These are phyloP conservation scores for Musa acuminata DNA, from an alignment of 176 grass and related monocot species.

Conservation along the genomic window DNA sequence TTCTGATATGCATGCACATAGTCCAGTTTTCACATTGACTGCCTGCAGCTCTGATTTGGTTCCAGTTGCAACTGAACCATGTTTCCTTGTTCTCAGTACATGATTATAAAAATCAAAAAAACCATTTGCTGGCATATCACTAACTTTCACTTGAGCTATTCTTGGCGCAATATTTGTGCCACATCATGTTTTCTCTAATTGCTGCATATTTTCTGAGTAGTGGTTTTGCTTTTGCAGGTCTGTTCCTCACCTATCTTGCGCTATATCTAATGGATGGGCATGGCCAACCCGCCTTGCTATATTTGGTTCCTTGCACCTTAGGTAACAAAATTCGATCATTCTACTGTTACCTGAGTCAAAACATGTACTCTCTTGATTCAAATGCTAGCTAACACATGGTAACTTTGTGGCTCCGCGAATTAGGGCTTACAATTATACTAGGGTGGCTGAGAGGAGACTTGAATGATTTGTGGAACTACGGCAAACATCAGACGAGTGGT, in stretches of 20 bases:
- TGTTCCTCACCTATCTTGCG: constrained; percentile 78
- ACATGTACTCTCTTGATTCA: background rate
- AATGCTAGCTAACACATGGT: background rate
- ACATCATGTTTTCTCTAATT: background rate
- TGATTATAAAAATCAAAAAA: no score
- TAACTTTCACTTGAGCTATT: no score
- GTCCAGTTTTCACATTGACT: no score
- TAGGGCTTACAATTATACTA: constrained; percentile 70
- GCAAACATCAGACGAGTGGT: constrained; percentile 32
- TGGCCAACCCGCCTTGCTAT: constrained; percentile 78
- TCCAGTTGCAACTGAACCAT: no score
- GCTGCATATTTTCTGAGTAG: constrained; percentile 3
- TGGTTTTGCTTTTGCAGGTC: constrained; percentile 38
- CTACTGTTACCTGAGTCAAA: background rate
- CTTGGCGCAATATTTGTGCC: background rate
- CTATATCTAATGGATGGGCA: constrained; percentile 85
- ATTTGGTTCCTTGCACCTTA: constrained; percentile 88
- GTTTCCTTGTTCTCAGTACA: no score
- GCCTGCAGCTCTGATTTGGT: no score
- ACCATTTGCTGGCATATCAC: no score
- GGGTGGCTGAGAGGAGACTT: constrained; percentile 79
- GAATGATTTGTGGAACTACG: constrained; percentile 74
- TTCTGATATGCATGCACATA: no score
- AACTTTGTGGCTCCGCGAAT: background rate
- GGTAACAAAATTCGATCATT: constrained; percentile 26